These are phyloP conservation scores for Thalassiosira allenii DNA, from an alignment of 352 stramenopile species.

Conservation along the genomic window DNA sequence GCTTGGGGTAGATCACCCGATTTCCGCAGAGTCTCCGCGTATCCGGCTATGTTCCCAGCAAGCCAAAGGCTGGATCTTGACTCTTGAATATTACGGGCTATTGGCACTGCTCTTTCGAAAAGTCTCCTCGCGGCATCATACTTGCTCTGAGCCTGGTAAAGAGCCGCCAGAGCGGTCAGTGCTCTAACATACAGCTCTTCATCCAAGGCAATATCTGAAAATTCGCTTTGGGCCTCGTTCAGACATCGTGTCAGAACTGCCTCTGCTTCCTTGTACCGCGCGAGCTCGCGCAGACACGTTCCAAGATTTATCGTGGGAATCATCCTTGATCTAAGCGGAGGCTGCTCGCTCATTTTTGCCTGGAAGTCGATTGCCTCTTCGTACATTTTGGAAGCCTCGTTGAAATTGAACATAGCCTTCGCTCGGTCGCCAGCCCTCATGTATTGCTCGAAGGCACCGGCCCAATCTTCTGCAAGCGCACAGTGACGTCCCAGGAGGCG, in stretches of 20 bases:
- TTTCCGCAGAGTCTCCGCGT: constrained; percentile 71
- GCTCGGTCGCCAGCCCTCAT: constrained; percentile 59
- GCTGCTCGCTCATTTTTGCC: constrained; percentile 58
- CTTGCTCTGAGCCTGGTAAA: constrained; percentile 67
- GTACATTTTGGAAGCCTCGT: constrained; percentile 71
- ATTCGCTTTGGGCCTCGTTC: constrained; percentile 55
- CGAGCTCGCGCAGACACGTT: constrained; percentile 60
- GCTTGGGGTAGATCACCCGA: constrained; percentile 62
- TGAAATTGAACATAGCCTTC: constrained; percentile 67
- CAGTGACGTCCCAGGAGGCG: constrained; percentile 60
- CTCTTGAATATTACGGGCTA: constrained; percentile 70
- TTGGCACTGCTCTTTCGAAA: constrained; percentile 65
- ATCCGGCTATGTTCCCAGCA: constrained; percentile 63
- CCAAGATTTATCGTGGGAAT: constrained; percentile 68
- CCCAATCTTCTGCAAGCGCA: constrained; percentile 64
- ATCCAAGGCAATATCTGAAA: constrained; percentile 49
- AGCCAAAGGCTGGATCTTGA: constrained; percentile 66
- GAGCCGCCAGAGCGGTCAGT: constrained; percentile 56
- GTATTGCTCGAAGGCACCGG: constrained; percentile 59
- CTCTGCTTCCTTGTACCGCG: constrained; percentile 68
- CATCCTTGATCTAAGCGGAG: constrained; percentile 53
- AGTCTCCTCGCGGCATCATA: constrained; percentile 60
- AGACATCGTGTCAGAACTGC: constrained; percentile 60
- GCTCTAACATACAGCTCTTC: constrained; percentile 59
- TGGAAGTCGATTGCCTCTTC: constrained; percentile 65